Evolutionary conservation across 2,329 filamentous ascomycete genomes (phyloP).

Genomic region (Fusarium stilboides): DNA sequence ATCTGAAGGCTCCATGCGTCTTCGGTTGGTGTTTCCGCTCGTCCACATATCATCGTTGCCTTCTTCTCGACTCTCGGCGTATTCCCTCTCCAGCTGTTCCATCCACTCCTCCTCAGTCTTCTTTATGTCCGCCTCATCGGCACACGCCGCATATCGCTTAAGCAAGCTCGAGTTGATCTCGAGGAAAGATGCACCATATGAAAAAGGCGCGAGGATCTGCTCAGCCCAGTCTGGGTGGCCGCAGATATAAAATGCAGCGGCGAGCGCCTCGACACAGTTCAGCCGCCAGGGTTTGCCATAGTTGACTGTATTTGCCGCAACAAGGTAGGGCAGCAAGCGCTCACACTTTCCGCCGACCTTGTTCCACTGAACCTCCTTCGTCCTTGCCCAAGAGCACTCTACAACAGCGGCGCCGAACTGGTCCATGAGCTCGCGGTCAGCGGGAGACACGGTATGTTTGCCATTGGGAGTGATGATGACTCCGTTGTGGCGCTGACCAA

Average conservation of each 20-base stretch:
- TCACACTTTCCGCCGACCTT: constrained; percentile 96
- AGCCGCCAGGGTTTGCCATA: constrained; percentile 96
- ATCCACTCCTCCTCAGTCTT: constrained; percentile 90
- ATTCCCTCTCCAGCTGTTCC: constrained; percentile 90
- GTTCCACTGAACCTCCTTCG: constrained; percentile 90
- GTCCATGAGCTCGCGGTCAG: constrained; percentile 85
- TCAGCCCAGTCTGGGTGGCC: constrained; percentile 93
- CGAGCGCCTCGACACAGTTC: constrained; percentile 96
- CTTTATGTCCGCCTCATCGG: constrained; percentile 86
- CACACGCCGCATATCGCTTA: constrained; percentile 87
- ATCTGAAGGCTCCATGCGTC: constrained; percentile 67
- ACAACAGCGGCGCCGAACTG: constrained; percentile 95
- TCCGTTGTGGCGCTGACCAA: constrained; percentile 92
- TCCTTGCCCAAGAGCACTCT: constrained; percentile 96
- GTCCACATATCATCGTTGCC: constrained; percentile 86
- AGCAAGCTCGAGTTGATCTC: constrained; percentile 90
- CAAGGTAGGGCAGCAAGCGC: constrained; percentile 90
- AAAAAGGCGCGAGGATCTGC: constrained; percentile 85
- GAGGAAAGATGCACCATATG: constrained; percentile 89
- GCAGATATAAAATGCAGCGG: constrained; percentile 93
- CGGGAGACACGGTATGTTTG: constrained; percentile 85
- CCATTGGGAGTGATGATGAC: constrained; percentile 97
- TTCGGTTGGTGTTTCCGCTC: constrained; percentile 88
- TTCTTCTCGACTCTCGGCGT: constrained; percentile 81
- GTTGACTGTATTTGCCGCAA: constrained; percentile 97